Percentiles rank a stretch among this genome's conserved stretches.
Conservation (phyloP, 352 stramenopile species). For the Phytophthora capsici region DNA sequence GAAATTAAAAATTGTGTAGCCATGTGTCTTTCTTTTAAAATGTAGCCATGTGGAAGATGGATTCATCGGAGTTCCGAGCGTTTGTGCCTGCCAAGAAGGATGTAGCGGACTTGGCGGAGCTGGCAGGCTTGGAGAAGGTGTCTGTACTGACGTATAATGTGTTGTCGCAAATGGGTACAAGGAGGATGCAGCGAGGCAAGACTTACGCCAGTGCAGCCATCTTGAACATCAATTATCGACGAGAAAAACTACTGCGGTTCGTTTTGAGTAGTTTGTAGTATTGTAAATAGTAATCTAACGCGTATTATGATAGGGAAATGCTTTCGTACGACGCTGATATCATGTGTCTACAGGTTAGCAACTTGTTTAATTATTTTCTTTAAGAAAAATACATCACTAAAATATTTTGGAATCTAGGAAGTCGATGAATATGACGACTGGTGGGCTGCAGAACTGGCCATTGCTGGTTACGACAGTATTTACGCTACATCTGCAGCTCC, state of each 20-base stretch:
- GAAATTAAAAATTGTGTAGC: too few species aligned
- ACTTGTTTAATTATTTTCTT: too few species aligned
- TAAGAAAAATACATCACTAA: too few species aligned
- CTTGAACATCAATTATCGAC: constrained; percentile 60
- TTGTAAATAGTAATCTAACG: too few species aligned
- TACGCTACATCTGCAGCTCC: constrained; percentile 37
- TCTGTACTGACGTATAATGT: constrained; percentile 85
- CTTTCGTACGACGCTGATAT: constrained; percentile 82
- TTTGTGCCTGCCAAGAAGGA: constrained; percentile 57
- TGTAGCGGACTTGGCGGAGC: constrained; percentile 45
- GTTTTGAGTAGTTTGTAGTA: too few species aligned
- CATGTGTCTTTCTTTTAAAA: too few species aligned
- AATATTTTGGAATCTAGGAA: constrained; percentile 54
- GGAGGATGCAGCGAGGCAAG: constrained; percentile 51
- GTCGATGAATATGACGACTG: constrained; percentile 90
- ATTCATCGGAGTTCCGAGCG: constrained; percentile 24
- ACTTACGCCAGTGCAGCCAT: constrained; percentile 58
- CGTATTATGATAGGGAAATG: constrained; percentile 58
- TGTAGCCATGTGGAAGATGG: too few species aligned
- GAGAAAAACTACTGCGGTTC: constrained; percentile 63
- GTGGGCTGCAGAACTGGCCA: constrained; percentile 72
- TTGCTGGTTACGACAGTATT: constrained; percentile 84
- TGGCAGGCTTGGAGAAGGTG: constrained; percentile 66
- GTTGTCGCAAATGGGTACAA: constrained; percentile 79
- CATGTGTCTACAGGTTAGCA: constrained; percentile 76